Percentiles rank a stretch among this genome's conserved stretches.
Evolutionary conservation across 176 grass and related monocot species (phyloP).

Genomic region (Phoenix roebelenii): DNA sequence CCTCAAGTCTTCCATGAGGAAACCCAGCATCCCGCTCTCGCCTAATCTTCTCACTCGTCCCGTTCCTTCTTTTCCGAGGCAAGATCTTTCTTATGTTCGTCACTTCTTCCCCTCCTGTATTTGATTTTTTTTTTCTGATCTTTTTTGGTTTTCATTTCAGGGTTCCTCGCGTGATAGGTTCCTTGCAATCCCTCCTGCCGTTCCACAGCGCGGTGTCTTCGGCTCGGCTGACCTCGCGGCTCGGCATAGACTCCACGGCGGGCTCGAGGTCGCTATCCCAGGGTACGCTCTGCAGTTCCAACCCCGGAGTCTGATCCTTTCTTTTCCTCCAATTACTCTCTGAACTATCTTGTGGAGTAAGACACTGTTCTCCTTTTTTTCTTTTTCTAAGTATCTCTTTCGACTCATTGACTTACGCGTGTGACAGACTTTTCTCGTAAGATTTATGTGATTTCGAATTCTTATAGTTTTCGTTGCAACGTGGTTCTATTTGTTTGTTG

Average conservation of each 20-base stretch:
- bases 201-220: constrained; percentile 80
- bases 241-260: constrained; percentile 49
- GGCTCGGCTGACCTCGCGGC: constrained; percentile 74
- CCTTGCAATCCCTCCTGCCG: constrained; percentile 52
- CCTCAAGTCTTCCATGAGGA: constrained; percentile 27
- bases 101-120: background rate
- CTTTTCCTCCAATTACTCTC: constrained; percentile 1
- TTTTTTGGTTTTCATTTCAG: background rate
- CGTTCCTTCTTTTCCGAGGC: constrained; percentile 31
- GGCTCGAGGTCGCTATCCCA: constrained; percentile 71
- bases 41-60: constrained; percentile 28
- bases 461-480: no score
- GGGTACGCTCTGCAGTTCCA: constrained; percentile 96
- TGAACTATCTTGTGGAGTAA: constrained; percentile 19
- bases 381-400: no score
- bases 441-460: no score
- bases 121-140: background rate
- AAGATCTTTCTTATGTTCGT: background rate
- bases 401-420: no score
- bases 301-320: constrained; percentile 85
- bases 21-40: constrained; percentile 13
- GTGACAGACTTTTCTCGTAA: no score
- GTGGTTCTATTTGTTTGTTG: no score
- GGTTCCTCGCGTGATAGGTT: constrained; percentile 18
- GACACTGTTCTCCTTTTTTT: constrained; percentile 1